A percentile compares a stretch with the other conserved stretches of the same genome.
Evolutionary conservation across 2,329 filamentous ascomycete species (phyloP).

Genomic region (Stagonosporopsis rhizophila): DNA sequence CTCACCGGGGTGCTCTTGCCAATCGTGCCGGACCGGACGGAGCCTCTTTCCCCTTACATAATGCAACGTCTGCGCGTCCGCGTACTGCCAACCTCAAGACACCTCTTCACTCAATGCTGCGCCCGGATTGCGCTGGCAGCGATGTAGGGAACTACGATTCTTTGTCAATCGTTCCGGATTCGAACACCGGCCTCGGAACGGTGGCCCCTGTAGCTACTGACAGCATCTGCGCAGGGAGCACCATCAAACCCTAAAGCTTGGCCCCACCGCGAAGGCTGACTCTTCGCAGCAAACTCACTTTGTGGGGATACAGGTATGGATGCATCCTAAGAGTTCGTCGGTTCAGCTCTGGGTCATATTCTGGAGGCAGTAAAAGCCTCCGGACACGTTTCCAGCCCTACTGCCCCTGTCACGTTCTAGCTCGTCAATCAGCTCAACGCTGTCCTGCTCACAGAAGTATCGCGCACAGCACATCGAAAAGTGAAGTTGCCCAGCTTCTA

Average conservation of each 20-base stretch:
- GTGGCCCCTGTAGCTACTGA: not conserved
- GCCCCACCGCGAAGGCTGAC: not conserved
- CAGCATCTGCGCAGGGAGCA: not conserved
- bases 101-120: not conserved
- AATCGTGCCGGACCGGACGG: slow-evolving; percentile 27
- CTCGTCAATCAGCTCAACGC: not conserved
- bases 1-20: slow-evolving; percentile 19
- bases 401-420: slow-evolving; percentile 3
- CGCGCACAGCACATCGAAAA: not conserved
- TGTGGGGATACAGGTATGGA: not conserved
- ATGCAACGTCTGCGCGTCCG: slow-evolving; percentile 10
- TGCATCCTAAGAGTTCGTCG: not conserved
- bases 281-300: not conserved
- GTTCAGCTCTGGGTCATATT: not conserved
- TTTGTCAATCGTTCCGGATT: slow-evolving; percentile 11
- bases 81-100: slow-evolving; percentile 4
- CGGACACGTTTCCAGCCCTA: not conserved
- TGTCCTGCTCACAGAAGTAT: not conserved
- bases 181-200: slow-evolving; percentile 8
- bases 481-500: not conserved
- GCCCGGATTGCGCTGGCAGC: slow-evolving; percentile 7
- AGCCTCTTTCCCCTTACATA: slow-evolving; percentile 24
- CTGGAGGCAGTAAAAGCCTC: not conserved
- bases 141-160: not conserved
- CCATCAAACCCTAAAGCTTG: not conserved